Evolutionary conservation across 495 filamentous ascomycete genomes (phyloP), one percentile per base, ranked within the genome.

Genomic region (Hypoxylon intermedium): DNA sequence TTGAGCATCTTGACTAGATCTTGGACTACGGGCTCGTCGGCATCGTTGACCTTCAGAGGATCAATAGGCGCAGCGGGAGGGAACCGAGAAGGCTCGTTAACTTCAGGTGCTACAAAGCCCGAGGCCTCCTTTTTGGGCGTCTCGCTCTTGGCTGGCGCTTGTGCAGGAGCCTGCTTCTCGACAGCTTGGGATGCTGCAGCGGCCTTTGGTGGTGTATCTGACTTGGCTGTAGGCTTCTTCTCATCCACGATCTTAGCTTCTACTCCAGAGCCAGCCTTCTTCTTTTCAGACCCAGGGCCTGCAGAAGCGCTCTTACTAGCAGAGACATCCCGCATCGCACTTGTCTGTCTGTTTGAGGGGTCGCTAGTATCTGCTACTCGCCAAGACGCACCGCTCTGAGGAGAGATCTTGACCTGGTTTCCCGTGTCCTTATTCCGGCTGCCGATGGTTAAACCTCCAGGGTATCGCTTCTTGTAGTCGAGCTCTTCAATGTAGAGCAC

Each of bases 401-500:
- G 85, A 3, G 92, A 86, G 62, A 98, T 91, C 50, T 85, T 95
- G 56, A 97, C 83, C 62, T 89, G 84, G 61, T 85, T 84, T 61
- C 87, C 85, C 24, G 83, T 79, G 45, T 89, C 87, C 53, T 69
- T 71, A 79, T 73, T 81, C 69, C 67, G 79, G 1, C 67, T 53
- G 44, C 79, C 70, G 26, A 70, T 77, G 56, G 76, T 81, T 13
- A 85, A 76, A 24, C 87, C 82, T 57, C 87, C 86, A 26, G 93
- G 93, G 79, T 97, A 97, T 16, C 93, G 86, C 72, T 88, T 90
- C 65, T 89, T 86, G 75, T 95, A 97, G 73, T 97, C 92, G 38
- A 90, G 85, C 75, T 98, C 94, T 76, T 98, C 94, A 56, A 98
- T 89, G 76, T 96, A 98, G n/a, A 95, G 84, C 20, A 98, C 94